Evolutionary conservation across 108 stramenopile species (phyloP), one percentile per base, ranked within the genome.

Genomic region (Cyclostephanos tholiformis): DNA sequence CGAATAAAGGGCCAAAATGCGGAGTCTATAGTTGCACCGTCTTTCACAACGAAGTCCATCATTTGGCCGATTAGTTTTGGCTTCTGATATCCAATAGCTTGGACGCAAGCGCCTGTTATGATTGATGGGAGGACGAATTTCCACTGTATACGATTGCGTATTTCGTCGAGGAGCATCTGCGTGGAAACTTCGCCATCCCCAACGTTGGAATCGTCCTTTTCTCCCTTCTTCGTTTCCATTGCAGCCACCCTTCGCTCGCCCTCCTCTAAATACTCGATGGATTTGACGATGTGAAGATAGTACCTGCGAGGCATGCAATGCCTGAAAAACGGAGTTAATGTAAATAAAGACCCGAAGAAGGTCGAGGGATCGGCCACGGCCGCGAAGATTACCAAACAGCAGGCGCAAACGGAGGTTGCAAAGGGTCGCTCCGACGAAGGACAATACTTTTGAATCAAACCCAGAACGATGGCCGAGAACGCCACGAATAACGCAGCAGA

Each of bases 21-120:
- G 2, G 58, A 26, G 10, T 72, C 56, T 39, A 62, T 72, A 2
- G 60, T 62, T 23, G 65, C 71, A 10, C 51, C 19, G 1, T 38
- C 22, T 27, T 62, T 13, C 12, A 62, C 41, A 10, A 62, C 71
- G 10, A 41, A 36, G 38, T 72, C 71, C 14, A 72, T 17, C 71
- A 72, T 72, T 72, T 62, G 57, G 8, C 71, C 71, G 4, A 46
- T 60, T 14, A 72, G 39, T 46, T 44, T 16, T 17, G 71, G 71
- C 25, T 72, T 72, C 22, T 61, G 35, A 27, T 60, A 72, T 7
- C 44, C 60, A 35, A 72, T 61, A 25, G 48, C 44, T 72, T 72
- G 39, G 32, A 72, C 60, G 22, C 60, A 38, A 8, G 51, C 9
- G 30, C 71, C 60, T 19, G 53, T 14, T 1, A 72, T 46, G 59